These are phyloP conservation scores for Adansonia digitata DNA, from an alignment of 345 rosid genomes.

Conservation along the genomic window DNA sequence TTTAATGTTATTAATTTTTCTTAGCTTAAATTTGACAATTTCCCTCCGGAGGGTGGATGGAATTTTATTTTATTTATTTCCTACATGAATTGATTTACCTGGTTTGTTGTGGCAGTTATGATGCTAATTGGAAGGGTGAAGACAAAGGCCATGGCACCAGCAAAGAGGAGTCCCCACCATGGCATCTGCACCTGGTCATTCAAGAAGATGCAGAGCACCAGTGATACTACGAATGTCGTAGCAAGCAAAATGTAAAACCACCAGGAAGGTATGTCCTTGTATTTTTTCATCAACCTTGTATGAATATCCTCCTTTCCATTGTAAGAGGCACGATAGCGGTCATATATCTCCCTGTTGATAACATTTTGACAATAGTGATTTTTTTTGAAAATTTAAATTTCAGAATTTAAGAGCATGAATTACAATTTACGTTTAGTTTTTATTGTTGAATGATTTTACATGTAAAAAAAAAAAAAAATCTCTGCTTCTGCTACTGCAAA, in stretches of 20 bases:
- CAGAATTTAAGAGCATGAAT: not conserved
- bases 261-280: constrained; percentile 84
- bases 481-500: no score
- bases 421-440: not conserved
- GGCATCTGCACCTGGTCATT: constrained; percentile 85
- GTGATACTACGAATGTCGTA: constrained; percentile 43
- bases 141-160: constrained; percentile 59
- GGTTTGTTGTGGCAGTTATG: constrained; percentile 90
- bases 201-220: constrained; percentile 58
- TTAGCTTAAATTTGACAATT: not conserved
- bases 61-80: not conserved
- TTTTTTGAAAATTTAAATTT: not conserved
- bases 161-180: constrained; percentile 93
- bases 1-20: not conserved
- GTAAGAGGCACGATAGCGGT: constrained; percentile 53
- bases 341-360: constrained; percentile 59
- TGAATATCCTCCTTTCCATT: constrained; percentile 72
- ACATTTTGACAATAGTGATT: not conserved
- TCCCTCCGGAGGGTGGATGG: not conserved
- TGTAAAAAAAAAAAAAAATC: not conserved
- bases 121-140: constrained; percentile 88
- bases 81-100: constrained; percentile 33
- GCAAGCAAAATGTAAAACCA: constrained; percentile 65
- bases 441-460: not conserved
- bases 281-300: constrained; percentile 66